Evolutionary conservation across 345 rosid genomes (phyloP), one percentile per base, ranked within the genome.

Genomic region (Eutrema japonicum): DNA sequence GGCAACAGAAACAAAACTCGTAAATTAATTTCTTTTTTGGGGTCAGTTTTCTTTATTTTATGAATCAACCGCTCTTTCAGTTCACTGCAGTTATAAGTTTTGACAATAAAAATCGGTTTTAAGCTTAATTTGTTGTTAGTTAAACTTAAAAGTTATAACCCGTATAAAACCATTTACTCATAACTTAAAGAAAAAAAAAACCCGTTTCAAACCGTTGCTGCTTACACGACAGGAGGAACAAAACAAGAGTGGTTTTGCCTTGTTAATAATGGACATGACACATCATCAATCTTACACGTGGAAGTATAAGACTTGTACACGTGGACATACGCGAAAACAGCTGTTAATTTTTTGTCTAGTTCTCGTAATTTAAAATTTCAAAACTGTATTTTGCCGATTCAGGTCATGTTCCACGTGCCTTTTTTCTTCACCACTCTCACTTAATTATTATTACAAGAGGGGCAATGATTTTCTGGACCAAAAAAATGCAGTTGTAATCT

Each of bases 351-450:
- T 74, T 68, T 75, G 67, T 74, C 61, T 26, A 12, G 33, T 66
- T 58, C 16, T 13, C 7, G 13, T 57, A 36, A 4, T 45, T 53
- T 27, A 10, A 27, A 22, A 22, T 22, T 22, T 22, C 26, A 56
- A 18, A 18, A 55, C 5, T 36, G 37, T 55, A 46, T 47, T 55
- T 65, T 47, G 41, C 51, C 11, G 54, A 58, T 32, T 57, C 49
- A 74, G 78, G 78, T 75, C 69, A 68, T 68, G 74, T 75, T 75
- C 69, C 78, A 75, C 78, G 78, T 75, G 78, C 68, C 64, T 68
- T 60, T 64, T 64, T 60, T 52, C 68, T 59, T 56, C 56, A 66
- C 72, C 67, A 74, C 61, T 65, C 48, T 35, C 71, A 10, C 46
- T 64, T 32, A 22, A 0, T 18, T 0, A 22, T 64, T 73, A 11